A percentile compares a stretch with the other conserved stretches of the same genome.
These are phyloP conservation scores for Porcisia deanei DNA, from an alignment of 208 protist genomes.

Conservation along the genomic window DNA sequence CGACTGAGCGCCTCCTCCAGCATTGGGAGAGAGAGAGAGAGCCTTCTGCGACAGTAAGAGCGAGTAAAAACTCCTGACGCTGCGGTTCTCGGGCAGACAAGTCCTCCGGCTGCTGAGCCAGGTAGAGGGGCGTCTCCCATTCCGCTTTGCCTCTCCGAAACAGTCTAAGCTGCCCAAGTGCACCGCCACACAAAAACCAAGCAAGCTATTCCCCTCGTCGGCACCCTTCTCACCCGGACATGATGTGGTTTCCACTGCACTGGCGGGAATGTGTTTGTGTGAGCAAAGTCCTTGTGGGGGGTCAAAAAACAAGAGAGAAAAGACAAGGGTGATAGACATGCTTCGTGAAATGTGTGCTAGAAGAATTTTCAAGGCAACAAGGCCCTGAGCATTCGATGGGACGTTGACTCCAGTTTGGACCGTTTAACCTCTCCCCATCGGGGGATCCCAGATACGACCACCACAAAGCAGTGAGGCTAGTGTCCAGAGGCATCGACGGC, in stretches of 20 bases:
- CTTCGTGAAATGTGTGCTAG: not conserved
- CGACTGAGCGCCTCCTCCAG: conserved; percentile 18
- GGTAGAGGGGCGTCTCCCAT: not conserved
- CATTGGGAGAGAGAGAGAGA: conserved; percentile 9
- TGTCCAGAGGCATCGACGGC: not conserved
- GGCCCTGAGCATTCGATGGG: not conserved
- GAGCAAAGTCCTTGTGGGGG: not conserved
- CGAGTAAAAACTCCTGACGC: conserved; percentile 19
- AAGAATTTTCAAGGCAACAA: not conserved
- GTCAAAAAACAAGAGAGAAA: conserved; percentile 9
- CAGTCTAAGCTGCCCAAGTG: not conserved
- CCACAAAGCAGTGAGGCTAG: not conserved
- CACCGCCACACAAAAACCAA: not conserved
- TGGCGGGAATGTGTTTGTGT: not conserved
- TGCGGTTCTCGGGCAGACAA: conserved; percentile 4
- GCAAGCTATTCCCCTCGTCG: not conserved
- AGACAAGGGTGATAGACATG: conserved; percentile 5
- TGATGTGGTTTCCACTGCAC: not conserved
- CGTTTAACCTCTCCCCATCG: not conserved
- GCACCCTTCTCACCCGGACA: not conserved
- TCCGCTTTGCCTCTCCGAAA: not conserved
- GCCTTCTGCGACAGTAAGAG: conserved; percentile 19
- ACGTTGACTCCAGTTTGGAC: not conserved
- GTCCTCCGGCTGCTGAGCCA: not conserved
- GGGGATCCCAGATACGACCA: not conserved